These are phyloP conservation scores for Helotiales sp. DNA, from an alignment of 2,329 filamentous ascomycete genomes.

Conservation along the genomic window DNA sequence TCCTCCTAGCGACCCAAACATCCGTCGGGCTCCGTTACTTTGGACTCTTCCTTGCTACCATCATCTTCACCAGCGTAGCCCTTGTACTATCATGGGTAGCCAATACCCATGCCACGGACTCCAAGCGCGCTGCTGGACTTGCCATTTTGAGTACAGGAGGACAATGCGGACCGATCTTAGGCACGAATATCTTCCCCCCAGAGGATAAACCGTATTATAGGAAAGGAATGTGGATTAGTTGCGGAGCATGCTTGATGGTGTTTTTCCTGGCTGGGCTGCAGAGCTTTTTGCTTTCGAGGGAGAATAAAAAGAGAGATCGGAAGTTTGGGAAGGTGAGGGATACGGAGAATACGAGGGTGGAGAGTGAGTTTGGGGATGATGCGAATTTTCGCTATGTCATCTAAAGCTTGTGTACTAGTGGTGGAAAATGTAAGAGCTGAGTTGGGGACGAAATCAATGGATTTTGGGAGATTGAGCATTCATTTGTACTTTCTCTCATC, in stretches of 20 bases:
- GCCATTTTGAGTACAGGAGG: slow-evolving; percentile 74
- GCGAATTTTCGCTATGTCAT: not conserved
- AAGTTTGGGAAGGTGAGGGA: slow-evolving; percentile 16
- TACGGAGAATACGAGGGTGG: slow-evolving; percentile 6
- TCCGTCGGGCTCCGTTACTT: slow-evolving; percentile 60
- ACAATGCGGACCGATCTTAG: slow-evolving; percentile 38
- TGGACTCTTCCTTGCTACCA: slow-evolving; percentile 74
- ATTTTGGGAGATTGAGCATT: too few relatives aligned
- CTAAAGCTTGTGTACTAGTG: not conserved
- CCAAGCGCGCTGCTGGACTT: slow-evolving; percentile 70
- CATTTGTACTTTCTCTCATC: too few relatives aligned
- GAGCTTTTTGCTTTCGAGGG: slow-evolving; percentile 14
- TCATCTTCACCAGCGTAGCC: slow-evolving; percentile 61
- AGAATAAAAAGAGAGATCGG: slow-evolving; percentile 15
- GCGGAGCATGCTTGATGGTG: slow-evolving; percentile 9
- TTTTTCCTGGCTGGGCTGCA: slow-evolving; percentile 3
- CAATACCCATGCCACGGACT: slow-evolving; percentile 73
- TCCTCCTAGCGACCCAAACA: slow-evolving; percentile 55
- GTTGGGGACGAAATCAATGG: not conserved
- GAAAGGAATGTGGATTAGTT: slow-evolving; percentile 44
- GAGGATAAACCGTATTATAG: slow-evolving; percentile 46
- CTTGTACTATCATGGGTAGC: slow-evolving; percentile 61
- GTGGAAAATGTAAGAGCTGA: not conserved
- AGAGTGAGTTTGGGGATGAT: slow-evolving; percentile 1
- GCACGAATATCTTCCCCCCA: slow-evolving; percentile 49